phyloP scores from a whole-genome alignment of 495 filamentous ascomycete species.

The Podospora comata region DNA sequence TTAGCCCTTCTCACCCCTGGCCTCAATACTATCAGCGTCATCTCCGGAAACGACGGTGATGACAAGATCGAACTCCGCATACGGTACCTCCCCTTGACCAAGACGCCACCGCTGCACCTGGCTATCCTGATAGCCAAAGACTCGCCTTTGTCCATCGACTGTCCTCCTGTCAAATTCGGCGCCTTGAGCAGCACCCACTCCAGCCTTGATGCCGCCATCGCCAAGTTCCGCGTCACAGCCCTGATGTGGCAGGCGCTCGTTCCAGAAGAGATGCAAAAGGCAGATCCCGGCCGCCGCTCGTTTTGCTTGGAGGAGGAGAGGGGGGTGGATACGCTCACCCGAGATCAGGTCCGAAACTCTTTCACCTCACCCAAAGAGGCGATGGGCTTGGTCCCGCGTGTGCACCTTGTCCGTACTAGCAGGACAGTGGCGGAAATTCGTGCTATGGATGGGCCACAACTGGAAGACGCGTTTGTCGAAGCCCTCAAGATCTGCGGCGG shows the following conservation, averaged over 20 bases:
- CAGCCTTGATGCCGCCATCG: conserved; percentile 42
- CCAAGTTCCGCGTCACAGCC: conserved; percentile 50
- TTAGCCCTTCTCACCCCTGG: conserved; percentile 69
- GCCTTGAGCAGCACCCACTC: conserved; percentile 38
- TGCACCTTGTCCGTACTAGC: conserved; percentile 44
- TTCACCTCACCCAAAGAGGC: conserved; percentile 7
- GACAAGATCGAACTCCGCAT: conserved; percentile 5
- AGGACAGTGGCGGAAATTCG: conserved; percentile 43
- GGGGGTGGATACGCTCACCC: conserved; percentile 39
- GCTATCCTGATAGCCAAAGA: conserved; percentile 49
- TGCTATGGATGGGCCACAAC: conserved; percentile 34
- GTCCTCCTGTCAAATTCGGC: conserved; percentile 36
- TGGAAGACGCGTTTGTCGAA: conserved; percentile 41
- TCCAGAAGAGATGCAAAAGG: conserved; percentile 46
- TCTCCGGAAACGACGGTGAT: neutral
- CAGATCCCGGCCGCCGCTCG: conserved; percentile 47
- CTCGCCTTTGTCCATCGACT: conserved; percentile 42
- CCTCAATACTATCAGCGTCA: conserved; percentile 55
- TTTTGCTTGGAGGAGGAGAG: conserved; percentile 53
- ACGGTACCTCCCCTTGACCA: conserved; percentile 20
- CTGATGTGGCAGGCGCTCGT: conserved; percentile 53
- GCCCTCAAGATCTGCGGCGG: conserved; percentile 40
- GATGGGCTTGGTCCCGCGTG: conserved; percentile 40
- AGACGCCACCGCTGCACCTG: conserved; percentile 51
- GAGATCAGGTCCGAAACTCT: neutral